Evolutionary conservation across 2,329 filamentous ascomycete species (phyloP).

Genomic region (Colletotrichum musicola): DNA sequence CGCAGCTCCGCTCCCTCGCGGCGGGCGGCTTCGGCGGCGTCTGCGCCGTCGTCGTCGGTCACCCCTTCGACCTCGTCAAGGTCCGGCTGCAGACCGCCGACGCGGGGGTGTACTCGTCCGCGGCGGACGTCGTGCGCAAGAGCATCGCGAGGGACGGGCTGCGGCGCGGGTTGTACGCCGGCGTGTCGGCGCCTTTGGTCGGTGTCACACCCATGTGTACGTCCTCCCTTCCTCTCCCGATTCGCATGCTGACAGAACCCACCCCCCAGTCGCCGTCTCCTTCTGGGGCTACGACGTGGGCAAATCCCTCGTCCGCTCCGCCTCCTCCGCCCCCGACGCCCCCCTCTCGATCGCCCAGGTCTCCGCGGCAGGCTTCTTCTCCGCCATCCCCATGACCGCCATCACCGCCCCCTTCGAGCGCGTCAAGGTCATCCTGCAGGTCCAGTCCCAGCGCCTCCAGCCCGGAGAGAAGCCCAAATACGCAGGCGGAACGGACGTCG

Average conservation of each 20-base stretch:
- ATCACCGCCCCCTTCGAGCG: conserved; percentile 99
- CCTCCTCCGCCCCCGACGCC: conserved; percentile 74
- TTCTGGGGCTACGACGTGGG: conserved; percentile 95
- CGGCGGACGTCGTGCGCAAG: conserved; percentile 91
- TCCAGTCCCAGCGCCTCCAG: conserved; percentile 91
- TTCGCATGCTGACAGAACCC: conserved; percentile 7
- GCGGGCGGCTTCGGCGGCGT: conserved; percentile 94
- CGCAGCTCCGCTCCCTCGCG: conserved; percentile 81
- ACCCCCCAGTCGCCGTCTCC: conserved; percentile 69
- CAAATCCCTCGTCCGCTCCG: conserved; percentile 83
- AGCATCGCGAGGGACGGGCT: conserved; percentile 90
- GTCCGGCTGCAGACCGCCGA: conserved; percentile 97
- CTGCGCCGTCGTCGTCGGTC: conserved; percentile 93
- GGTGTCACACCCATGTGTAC: conserved; percentile 99
- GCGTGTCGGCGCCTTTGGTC: conserved; percentile 92
- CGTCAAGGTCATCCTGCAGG: conserved; percentile 97
- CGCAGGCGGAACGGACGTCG: conserved; percentile 87
- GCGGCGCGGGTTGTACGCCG: conserved; percentile 88
- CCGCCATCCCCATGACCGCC: conserved; percentile 94
- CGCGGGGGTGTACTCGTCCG: conserved; percentile 89
- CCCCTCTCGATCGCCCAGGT: conserved; percentile 86
- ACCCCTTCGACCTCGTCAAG: conserved; percentile 98
- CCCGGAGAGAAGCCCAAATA: conserved; percentile 96
- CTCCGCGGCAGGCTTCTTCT: conserved; percentile 95
- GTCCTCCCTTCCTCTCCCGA: conserved; percentile 56